Percentiles rank a stretch among this genome's conserved stretches.
Evolutionary conservation across 768 basidiomycete species (phyloP).

Genomic region (Nidula microcarpa): DNA sequence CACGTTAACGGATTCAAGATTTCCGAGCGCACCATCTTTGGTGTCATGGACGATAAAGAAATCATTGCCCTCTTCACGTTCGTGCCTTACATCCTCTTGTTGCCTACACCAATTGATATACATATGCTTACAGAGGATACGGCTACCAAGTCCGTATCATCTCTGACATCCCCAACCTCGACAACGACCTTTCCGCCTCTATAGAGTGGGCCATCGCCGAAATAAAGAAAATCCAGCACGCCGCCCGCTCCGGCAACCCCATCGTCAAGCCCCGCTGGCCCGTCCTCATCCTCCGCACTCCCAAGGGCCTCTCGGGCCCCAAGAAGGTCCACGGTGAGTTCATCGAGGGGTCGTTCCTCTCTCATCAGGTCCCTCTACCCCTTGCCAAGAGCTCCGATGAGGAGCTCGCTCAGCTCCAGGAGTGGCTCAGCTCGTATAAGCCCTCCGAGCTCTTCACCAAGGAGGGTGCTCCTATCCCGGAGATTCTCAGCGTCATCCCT

Average conservation of each 20-base stretch:
- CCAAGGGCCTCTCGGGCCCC: conserved; percentile 79
- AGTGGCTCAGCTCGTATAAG: conserved; percentile 74
- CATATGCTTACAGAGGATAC: conserved; percentile 49
- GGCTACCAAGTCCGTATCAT: conserved; percentile 90
- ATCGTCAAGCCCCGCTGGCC: conserved; percentile 92
- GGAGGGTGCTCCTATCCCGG: conserved; percentile 47
- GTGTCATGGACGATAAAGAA: conserved; percentile 89
- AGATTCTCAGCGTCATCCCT: conserved; percentile 62
- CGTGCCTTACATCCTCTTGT: conserved; percentile 8
- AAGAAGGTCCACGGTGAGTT: conserved; percentile 62
- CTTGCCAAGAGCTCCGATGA: conserved; percentile 58
- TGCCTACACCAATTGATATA: conserved; percentile 2
- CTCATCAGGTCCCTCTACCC: conserved; percentile 89
- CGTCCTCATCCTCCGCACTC: conserved; percentile 79
- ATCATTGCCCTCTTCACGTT: conserved; percentile 72
- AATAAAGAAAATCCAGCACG: conserved; percentile 74
- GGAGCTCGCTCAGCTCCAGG: conserved; percentile 60
- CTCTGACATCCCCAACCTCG: conserved; percentile 60
- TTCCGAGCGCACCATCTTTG: conserved; percentile 85
- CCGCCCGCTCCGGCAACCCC: conserved; percentile 73
- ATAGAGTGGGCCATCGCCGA: conserved; percentile 79
- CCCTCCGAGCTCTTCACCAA: conserved; percentile 63
- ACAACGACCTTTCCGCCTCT: conserved; percentile 76
- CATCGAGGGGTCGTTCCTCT: conserved; percentile 78
- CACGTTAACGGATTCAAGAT: conserved; percentile 91